Conservation (phyloP, 495 filamentous ascomycete genomes). For the Lophiotrema nucula region DNA sequence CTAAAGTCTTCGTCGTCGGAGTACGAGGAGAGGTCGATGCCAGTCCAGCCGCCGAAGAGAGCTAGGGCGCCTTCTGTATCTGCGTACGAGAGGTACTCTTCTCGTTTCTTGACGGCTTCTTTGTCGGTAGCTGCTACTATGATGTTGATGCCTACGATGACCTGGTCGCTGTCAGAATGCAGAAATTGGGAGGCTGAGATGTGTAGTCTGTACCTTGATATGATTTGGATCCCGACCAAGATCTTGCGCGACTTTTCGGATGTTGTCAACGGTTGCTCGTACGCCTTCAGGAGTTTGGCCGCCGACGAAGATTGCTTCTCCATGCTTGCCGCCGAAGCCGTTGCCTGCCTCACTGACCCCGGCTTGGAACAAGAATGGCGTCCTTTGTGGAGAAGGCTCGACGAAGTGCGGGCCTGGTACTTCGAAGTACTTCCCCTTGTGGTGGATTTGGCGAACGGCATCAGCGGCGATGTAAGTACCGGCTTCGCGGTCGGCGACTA, state of each 20-base stretch:
- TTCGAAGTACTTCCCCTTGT: constrained; percentile 61
- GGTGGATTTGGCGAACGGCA: constrained; percentile 61
- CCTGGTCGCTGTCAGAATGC: too few relatives aligned
- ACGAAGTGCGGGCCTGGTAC: constrained; percentile 64
- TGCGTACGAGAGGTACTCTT: constrained; percentile 50
- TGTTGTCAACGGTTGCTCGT: constrained; percentile 48
- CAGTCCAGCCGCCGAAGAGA: constrained; percentile 61
- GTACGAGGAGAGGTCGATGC: constrained; percentile 53
- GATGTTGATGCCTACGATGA: constrained; percentile 43
- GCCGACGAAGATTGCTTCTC: constrained; percentile 57
- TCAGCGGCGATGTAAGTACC: constrained; percentile 59
- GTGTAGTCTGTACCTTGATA: too few relatives aligned
- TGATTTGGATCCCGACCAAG: constrained; percentile 49
- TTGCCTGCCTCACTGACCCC: constrained; percentile 63
- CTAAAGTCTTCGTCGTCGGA: constrained; percentile 57
- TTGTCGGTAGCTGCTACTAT: constrained; percentile 55
- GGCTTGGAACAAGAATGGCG: constrained; percentile 65
- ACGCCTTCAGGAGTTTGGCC: constrained; percentile 50
- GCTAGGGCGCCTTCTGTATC: constrained; percentile 56
- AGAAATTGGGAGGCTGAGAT: too few relatives aligned
- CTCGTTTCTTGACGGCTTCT: constrained; percentile 51
- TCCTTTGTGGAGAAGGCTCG: constrained; percentile 64
- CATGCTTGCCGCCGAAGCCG: constrained; percentile 62
- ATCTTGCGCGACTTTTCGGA: constrained; percentile 47
- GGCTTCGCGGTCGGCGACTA: constrained; percentile 52